Conservation (phyloP, 2,329 filamentous ascomycete genomes). For the Dryadomyces quercivorus region DNA sequence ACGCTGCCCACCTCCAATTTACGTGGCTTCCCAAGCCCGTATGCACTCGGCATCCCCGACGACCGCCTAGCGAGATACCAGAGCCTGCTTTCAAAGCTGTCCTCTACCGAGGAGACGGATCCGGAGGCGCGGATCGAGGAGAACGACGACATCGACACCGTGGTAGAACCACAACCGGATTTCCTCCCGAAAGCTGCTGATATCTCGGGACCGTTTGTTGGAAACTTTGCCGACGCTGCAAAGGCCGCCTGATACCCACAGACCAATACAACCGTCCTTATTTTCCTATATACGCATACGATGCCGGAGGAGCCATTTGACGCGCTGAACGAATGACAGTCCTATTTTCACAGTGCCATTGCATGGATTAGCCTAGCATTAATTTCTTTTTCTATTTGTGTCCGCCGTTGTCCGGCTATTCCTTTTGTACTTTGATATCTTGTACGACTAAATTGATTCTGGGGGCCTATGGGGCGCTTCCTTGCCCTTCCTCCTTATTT, state of each 20-base stretch:
- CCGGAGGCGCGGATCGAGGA: constrained; percentile 36
- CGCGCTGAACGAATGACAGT: neutral
- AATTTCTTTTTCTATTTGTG: neutral
- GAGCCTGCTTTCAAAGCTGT: constrained; percentile 47
- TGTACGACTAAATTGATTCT: neutral
- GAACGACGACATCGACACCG: constrained; percentile 31
- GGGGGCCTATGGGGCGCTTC: neutral
- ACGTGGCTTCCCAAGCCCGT: constrained; percentile 25
- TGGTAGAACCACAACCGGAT: constrained; percentile 30
- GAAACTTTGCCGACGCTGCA: constrained; percentile 48
- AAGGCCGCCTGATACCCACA: constrained; percentile 31
- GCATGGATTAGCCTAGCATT: neutral
- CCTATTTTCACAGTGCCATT: neutral
- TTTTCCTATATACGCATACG: neutral
- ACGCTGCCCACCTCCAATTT: constrained; percentile 34
- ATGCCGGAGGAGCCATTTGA: neutral
- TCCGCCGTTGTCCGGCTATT: neutral
- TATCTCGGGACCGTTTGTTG: constrained; percentile 35
- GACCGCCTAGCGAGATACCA: constrained; percentile 46
- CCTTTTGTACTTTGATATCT: neutral
- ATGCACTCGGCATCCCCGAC: constrained; percentile 41
- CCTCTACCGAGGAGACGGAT: constrained; percentile 29
- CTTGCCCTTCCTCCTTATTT: too few species aligned
- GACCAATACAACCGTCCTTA: neutral
- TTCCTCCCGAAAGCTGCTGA: constrained; percentile 25